Base-by-base conservation (phyloP, 495 filamentous ascomycete genomes). In the Aspergillus olivimuriae region DNA sequence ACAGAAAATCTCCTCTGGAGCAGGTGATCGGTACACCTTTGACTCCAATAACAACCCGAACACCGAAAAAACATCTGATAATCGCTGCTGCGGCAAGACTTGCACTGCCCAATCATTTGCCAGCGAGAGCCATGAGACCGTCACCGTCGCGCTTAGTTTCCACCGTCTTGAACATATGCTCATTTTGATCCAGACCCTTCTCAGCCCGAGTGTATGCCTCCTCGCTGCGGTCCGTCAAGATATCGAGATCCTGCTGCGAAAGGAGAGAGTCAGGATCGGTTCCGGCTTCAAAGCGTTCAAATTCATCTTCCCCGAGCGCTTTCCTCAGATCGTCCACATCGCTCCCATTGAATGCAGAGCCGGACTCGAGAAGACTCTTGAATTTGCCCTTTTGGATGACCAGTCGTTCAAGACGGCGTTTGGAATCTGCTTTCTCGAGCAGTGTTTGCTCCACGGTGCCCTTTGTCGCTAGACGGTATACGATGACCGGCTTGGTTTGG, bases 381-480 rank as follows among this genome's bases (percentile, higher is more conserved):
- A 83, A 70, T 56, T 81, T 82, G 3, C 90, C 94, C 60, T 96
- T 95, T 55, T 90, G 87, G 48, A 98, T 97, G 12, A 98, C 90
- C 2, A 97, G 70, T 57, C 95, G 89, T 59, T 97, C 92, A 0
- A 98, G 70, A 7, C 92, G 75, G n/a, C 94, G 81, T 69, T 98
- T 98, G 0, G 83, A 86, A 46, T 95, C 92, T 4, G 92, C 92
- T 44, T 83, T 87, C 47, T 88, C 78, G 4, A 98, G 80, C 0
- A 98, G 74, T 4, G 80, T 83, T 55, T 96, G 86, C 61, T 98
- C 92, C 0, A 98, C 85, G 0, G 91, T 97, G 1, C 83, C 86
- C 54, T 90, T 88, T 0, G 92, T 98, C 0, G 92, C 92, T 11
- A 98, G 77, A 4, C 92, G 85, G 66, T 92, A 98, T n/a, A 98